A percentile compares a stretch with the other conserved stretches of the same genome.
These are phyloP conservation scores for Periconia sp. DNA, from an alignment of 2,329 filamentous ascomycete genomes.

Conservation along the genomic window DNA sequence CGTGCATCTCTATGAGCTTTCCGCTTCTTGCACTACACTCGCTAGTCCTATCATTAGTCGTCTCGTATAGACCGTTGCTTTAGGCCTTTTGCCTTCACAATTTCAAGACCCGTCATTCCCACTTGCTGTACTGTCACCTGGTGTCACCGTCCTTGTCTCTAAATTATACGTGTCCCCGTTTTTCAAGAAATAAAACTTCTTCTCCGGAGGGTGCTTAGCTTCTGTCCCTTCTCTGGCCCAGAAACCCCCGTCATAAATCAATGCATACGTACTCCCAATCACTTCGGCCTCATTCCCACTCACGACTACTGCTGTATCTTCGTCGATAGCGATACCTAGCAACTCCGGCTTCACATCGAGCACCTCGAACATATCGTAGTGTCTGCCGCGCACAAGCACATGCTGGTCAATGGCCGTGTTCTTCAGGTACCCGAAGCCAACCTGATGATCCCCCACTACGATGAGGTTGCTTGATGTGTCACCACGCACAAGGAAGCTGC, in stretches of 20 bases:
- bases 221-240: conserved; percentile 32
- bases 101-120: neutral
- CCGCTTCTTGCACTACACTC: too few relatives aligned
- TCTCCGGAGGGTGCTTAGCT: conserved; percentile 19
- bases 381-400: conserved; percentile 29
- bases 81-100: too few relatives aligned
- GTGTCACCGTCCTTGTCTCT: conserved; percentile 18
- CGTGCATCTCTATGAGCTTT: too few relatives aligned
- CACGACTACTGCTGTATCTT: conserved; percentile 32
- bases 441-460: conserved; percentile 27
- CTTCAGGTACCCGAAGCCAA: conserved; percentile 34
- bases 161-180: conserved; percentile 28
- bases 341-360: conserved; percentile 24
- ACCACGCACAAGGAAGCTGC: conserved; percentile 27
- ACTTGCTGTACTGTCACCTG: neutral
- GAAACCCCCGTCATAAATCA: conserved; percentile 31
- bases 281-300: conserved; percentile 28
- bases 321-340: conserved; percentile 29
- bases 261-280: conserved; percentile 31
- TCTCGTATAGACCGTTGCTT: too few relatives aligned
- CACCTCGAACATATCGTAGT: conserved; percentile 34
- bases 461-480: conserved; percentile 30
- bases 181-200: conserved; percentile 30
- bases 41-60: too few relatives aligned
- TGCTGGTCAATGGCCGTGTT: conserved; percentile 34